Evolutionary conservation across 371 early-diverging fungal genomes (phyloP), one percentile per base, ranked within the genome.

Genomic region (Smittium culicis): DNA sequence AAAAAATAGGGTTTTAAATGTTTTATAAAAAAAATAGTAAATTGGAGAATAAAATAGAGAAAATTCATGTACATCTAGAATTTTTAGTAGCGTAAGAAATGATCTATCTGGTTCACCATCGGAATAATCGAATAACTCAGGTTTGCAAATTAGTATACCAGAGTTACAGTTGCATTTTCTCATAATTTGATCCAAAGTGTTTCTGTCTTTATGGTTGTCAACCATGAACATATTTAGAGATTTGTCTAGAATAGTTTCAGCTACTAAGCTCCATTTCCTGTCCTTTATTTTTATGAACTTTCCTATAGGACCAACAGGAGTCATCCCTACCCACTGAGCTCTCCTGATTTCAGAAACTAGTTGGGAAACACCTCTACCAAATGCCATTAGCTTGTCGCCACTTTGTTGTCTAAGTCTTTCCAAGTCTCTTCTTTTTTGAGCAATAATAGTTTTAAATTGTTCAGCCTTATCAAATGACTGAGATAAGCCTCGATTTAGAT

Each of bases 281-380:
- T 85, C 66, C 60, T 76, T 78, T n/a, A 94, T 72, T 66, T 83
- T 83, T 32, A 93, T 70, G 63, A 80, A 85, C 31, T 77, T 70
- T 25, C 95, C 97, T 29, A 94, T 68, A 0, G 96, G 96, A 0
- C 97, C 97, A 8, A 94, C 70, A 1, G 96, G 96, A 27, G 72
- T 71, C 32, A 71, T 72, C 14, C 81, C 79, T 67, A 77, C 80
- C 70, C 92, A 83, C 71, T 73, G 28, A 29, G 68, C 32, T 84
- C 81, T 16, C 65, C 81, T 71, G 60, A 96, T 91, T 1, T 75
- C 81, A 1, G 67, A 64, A 68, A 94, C 63, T 0, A 91, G 84
- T 5, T 84, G 80, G 1, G 87, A 86, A 67, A 92, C 86, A 2
- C 70, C 71, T 0, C 69, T 60, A n/a, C 92, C 91, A 73, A 84